phyloP scores from a whole-genome alignment of 1,284 basidiomycete genomes.

The Erythrobasidium hasegawianum region DNA sequence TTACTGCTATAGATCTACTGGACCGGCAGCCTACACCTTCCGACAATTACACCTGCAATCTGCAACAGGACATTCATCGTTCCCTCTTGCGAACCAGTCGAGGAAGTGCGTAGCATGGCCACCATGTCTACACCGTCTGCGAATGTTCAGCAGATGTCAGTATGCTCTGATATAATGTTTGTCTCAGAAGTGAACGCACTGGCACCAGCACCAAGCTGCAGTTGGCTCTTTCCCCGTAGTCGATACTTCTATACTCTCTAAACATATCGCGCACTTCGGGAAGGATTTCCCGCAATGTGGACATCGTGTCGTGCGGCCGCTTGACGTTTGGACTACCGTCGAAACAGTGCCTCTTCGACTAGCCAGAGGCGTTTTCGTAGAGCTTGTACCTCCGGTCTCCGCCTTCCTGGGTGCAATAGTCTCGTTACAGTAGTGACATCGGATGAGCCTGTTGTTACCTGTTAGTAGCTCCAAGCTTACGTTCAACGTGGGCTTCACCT shows the following conservation, averaged over 20 bases:
- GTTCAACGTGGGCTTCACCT: conserved; percentile 35
- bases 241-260: conserved; percentile 37
- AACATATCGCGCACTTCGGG: conserved; percentile 42
- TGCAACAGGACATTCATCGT: conserved; percentile 36
- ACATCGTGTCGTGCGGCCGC: conserved; percentile 38
- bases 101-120: conserved; percentile 43
- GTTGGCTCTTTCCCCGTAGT: conserved; percentile 36
- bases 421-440: conserved; percentile 31
- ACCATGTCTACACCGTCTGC: conserved; percentile 42
- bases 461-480: too few species aligned
- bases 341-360: conserved; percentile 13
- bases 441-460: conserved; percentile 33
- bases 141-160: conserved; percentile 27
- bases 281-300: conserved; percentile 44
- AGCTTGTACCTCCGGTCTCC: not conserved
- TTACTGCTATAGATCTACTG: too few species aligned
- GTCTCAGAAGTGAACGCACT: conserved; percentile 3
- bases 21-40: too few species aligned
- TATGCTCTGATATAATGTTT: conserved; percentile 3
- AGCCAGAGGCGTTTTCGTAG: not conserved
- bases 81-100: conserved; percentile 42
- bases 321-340: not conserved
- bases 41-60: conserved; percentile 37
- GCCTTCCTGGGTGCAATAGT: conserved; percentile 17
- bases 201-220: conserved; percentile 6